Evolutionary conservation across 2,329 filamentous ascomycete species (phyloP).

Genomic region (Magnaporthales sp.): DNA sequence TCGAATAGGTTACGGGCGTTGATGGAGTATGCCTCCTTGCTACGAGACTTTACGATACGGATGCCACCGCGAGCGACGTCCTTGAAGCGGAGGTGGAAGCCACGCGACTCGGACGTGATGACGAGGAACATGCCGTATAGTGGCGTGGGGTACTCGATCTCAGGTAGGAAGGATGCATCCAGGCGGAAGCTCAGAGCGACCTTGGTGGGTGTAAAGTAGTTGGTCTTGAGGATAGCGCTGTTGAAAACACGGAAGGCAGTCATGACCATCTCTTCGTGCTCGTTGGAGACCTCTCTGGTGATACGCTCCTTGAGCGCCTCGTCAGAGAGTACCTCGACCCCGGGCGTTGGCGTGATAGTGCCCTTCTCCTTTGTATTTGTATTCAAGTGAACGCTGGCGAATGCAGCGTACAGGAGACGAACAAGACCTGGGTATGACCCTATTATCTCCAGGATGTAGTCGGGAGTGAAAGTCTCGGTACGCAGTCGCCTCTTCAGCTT

Average conservation of each 20-base stretch:
- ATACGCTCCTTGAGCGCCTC: slow-evolving; percentile 67
- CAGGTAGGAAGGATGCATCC: slow-evolving; percentile 79
- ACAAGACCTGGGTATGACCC: slow-evolving; percentile 81
- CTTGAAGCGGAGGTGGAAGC: slow-evolving; percentile 95
- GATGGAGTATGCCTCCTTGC: slow-evolving; percentile 91
- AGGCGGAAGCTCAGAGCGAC: slow-evolving; percentile 95
- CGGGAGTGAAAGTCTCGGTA: slow-evolving; percentile 94
- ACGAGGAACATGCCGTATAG: slow-evolving; percentile 98
- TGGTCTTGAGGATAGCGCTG: slow-evolving; percentile 86
- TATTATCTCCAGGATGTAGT: slow-evolving; percentile 98
- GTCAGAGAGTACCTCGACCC: slow-evolving; percentile 65
- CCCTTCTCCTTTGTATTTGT: slow-evolving; percentile 42
- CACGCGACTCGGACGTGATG: slow-evolving; percentile 91
- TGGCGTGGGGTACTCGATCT: slow-evolving; percentile 85
- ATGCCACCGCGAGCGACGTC: slow-evolving; percentile 97
- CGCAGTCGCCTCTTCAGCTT: slow-evolving; percentile 94
- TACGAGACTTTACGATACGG: slow-evolving; percentile 95
- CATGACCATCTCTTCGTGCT: slow-evolving; percentile 98
- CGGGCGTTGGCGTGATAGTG: slow-evolving; percentile 44
- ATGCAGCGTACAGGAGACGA: slow-evolving; percentile 80
- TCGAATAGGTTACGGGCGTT: slow-evolving; percentile 96
- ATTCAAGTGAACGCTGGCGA: slow-evolving; percentile 74
- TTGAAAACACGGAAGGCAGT: slow-evolving; percentile 95
- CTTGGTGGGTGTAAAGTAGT: slow-evolving; percentile 96
- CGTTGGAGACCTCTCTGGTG: slow-evolving; percentile 71